These are phyloP conservation scores for Yamadazyma aaseri DNA, from an alignment of 1,139 yeast species.

Conservation along the genomic window DNA sequence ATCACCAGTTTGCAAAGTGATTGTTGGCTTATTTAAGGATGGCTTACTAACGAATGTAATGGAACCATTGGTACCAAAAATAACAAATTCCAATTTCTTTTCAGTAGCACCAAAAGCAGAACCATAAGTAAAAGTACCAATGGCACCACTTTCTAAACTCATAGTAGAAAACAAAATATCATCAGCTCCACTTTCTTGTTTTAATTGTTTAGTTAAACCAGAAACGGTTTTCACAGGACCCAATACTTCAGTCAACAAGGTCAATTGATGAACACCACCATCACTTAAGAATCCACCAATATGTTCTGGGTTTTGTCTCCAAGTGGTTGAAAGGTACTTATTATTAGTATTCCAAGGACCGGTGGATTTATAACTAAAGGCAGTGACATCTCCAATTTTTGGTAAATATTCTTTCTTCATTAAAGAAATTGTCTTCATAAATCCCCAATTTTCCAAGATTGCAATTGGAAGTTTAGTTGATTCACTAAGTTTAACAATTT, in stretches of 20 bases:
- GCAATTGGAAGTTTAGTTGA: slow-evolving; percentile 63
- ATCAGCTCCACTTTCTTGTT: slow-evolving; percentile 73
- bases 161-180: slow-evolving; percentile 75
- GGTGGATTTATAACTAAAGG: slow-evolving; percentile 77
- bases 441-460: slow-evolving; percentile 84
- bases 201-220: slow-evolving; percentile 73
- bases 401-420: slow-evolving; percentile 55
- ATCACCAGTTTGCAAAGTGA: slow-evolving; percentile 47
- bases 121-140: slow-evolving; percentile 89
- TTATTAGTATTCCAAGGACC: slow-evolving; percentile 70
- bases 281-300: slow-evolving; percentile 89
- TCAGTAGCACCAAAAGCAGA: slow-evolving; percentile 87
- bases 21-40: slow-evolving; percentile 44
- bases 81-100: slow-evolving; percentile 61
- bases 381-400: slow-evolving; percentile 71
- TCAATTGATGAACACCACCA: slow-evolving; percentile 95
- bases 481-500: slow-evolving; percentile 66
- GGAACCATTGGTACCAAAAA: slow-evolving; percentile 79
- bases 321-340: slow-evolving; percentile 67
- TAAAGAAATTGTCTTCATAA: slow-evolving; percentile 53
- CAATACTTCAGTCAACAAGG: slow-evolving; percentile 76
- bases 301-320: slow-evolving; percentile 90
- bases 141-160: slow-evolving; percentile 58
- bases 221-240: slow-evolving; percentile 70
- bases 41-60: slow-evolving; percentile 63